Conservation (phyloP, 306 rosid species). For the Trifolium subterraneum region DNA sequence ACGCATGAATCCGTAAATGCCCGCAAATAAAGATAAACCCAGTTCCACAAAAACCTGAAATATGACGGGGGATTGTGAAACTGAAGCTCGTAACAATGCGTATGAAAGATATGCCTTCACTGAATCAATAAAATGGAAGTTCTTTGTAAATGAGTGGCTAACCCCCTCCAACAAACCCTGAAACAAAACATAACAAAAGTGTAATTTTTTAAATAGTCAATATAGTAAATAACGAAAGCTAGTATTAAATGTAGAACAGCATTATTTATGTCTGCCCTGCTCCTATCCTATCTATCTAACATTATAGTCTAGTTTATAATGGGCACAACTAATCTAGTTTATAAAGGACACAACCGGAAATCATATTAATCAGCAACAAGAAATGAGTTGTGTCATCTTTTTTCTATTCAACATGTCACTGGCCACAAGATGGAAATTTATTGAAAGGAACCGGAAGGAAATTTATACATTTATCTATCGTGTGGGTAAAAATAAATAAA, state of each 20-base stretch:
- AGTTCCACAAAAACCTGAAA: slow-evolving; percentile 76
- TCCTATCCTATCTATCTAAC: slow-evolving; percentile 24
- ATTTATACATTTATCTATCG: background rate
- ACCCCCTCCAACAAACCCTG: slow-evolving; percentile 99
- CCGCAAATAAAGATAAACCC: slow-evolving; percentile 27
- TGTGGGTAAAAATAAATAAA: background rate
- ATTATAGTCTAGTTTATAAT: slow-evolving; percentile 2
- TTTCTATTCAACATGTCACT: background rate
- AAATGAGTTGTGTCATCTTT: slow-evolving; percentile 11
- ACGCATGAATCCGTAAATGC: slow-evolving; percentile 29
- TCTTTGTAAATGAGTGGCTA: slow-evolving; percentile 87
- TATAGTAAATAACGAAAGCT: slow-evolving; percentile 24
- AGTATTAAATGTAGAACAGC: slow-evolving; percentile 32
- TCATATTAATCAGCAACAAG: slow-evolving; percentile 22
- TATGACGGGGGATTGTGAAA: slow-evolving; percentile 90
- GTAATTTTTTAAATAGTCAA: slow-evolving; percentile 30
- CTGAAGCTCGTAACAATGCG: slow-evolving; percentile 93
- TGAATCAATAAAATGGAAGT: slow-evolving; percentile 98
- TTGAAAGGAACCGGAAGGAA: slow-evolving; percentile 13
- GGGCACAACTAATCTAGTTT: slow-evolving; percentile 7
- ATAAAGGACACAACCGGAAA: slow-evolving; percentile 11
- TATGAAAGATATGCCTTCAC: slow-evolving; percentile 99
- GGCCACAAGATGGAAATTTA: background rate
- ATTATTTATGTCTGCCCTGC: slow-evolving; percentile 17
- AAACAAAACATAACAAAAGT: slow-evolving; percentile 39